These are phyloP conservation scores for Cupressus sempervirens DNA, from an alignment of 75 land plant species.

Conservation along the genomic window DNA sequence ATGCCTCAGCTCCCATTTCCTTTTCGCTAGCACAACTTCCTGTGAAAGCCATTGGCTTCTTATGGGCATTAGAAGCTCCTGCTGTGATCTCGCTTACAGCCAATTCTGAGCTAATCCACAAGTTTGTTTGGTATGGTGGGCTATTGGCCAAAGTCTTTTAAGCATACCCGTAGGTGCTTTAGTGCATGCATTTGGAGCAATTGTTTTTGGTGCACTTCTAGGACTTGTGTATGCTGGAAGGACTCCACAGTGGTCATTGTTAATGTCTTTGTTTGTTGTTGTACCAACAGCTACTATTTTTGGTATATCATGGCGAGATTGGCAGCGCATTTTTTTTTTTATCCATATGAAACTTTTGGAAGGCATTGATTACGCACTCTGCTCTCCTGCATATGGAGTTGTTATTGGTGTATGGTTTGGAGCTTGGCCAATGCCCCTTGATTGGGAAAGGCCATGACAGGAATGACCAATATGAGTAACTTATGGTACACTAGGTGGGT, in stretches of 20 bases:
- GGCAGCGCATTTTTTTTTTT: slow-evolving; percentile 75
- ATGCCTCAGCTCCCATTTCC: no score
- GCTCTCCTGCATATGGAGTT: no score
- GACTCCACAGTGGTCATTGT: slow-evolving; percentile 55
- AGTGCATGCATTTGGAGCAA: slow-evolving; percentile 45
- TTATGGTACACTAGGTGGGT: slow-evolving; percentile 69
- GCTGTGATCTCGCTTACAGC: slow-evolving; percentile 19
- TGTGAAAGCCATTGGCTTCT: slow-evolving; percentile 13
- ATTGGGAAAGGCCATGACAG: no score
- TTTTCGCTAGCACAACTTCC: no score
- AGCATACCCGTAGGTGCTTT: slow-evolving; percentile 49
- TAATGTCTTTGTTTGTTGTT: no score
- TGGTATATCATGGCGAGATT: slow-evolving; percentile 72
- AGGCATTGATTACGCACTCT: no score
- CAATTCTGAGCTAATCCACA: slow-evolving; percentile 21
- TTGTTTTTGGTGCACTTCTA: slow-evolving; percentile 53
- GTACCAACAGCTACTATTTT: slow-evolving; percentile 76
- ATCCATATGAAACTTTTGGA: no score
- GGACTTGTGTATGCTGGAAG: slow-evolving; percentile 29
- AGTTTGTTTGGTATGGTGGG: slow-evolving; percentile 36
- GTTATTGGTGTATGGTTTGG: no score
- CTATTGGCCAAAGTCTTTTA: slow-evolving; percentile 27
- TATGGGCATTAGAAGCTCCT: slow-evolving; percentile 17
- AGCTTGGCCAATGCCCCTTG: no score
- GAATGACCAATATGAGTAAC: slow-evolving; percentile 91